phyloP scores from a whole-genome alignment of 1,284 basidiomycete genomes.

The Neonothopanus nambi region DNA sequence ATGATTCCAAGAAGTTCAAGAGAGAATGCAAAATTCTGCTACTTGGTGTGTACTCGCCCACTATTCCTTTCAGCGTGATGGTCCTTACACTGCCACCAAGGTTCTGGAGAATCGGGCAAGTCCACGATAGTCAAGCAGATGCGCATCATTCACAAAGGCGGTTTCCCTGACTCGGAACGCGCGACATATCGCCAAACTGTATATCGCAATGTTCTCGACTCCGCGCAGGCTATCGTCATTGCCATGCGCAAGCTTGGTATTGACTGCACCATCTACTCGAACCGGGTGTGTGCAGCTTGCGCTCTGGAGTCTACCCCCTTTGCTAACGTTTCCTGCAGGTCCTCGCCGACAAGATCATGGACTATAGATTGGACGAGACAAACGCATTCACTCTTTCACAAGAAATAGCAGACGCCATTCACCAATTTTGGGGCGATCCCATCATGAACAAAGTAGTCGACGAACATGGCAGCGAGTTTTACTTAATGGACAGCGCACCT shows the following conservation, averaged over 20 bases:
- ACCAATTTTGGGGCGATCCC: slow-evolving; percentile 89
- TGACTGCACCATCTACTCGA: slow-evolving; percentile 77
- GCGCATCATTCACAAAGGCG: slow-evolving; percentile 98
- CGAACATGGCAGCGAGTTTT: slow-evolving; percentile 82
- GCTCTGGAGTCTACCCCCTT: background rate
- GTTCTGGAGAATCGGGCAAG: slow-evolving; percentile 84
- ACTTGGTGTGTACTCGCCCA: slow-evolving; percentile 62
- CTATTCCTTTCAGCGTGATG: slow-evolving; percentile 9
- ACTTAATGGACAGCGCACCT: slow-evolving; percentile 93
- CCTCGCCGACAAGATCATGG: slow-evolving; percentile 62
- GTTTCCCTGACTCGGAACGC: slow-evolving; percentile 84
- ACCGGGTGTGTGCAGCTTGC: slow-evolving; percentile 53
- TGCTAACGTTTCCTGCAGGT: slow-evolving; percentile 29
- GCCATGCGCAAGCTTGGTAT: slow-evolving; percentile 91
- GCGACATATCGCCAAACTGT: slow-evolving; percentile 79
- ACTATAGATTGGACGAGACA: slow-evolving; percentile 49
- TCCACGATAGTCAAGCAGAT: slow-evolving; percentile 98
- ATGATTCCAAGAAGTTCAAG: slow-evolving; percentile 74
- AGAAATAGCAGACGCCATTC: slow-evolving; percentile 77
- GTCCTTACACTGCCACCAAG: slow-evolving; percentile 27
- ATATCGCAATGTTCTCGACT: slow-evolving; percentile 86
- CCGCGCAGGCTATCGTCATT: slow-evolving; percentile 85
- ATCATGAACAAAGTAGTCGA: slow-evolving; percentile 88
- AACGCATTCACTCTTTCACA: slow-evolving; percentile 50
- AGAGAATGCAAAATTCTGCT: slow-evolving; percentile 95